phyloP scores from a whole-genome alignment of 2,329 filamentous ascomycete genomes.

The Fusarium torulosum region DNA sequence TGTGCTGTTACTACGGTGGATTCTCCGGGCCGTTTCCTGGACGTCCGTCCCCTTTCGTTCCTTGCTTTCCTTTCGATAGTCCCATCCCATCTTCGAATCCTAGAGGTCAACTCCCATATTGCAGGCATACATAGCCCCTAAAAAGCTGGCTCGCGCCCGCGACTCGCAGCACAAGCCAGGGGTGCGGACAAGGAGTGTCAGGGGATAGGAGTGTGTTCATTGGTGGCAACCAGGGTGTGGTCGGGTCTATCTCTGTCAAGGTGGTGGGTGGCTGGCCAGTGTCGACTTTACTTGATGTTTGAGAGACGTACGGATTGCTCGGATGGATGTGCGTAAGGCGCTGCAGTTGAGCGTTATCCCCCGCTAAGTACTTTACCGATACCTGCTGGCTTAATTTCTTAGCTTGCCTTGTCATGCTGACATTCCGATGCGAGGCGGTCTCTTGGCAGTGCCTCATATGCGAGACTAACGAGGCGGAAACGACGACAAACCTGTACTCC shows the following conservation, averaged over 20 bases:
- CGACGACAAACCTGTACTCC: conserved; percentile 19
- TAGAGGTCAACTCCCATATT: conserved; percentile 11
- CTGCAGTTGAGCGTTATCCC: neutral
- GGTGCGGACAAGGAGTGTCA: conserved; percentile 27
- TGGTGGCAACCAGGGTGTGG: conserved; percentile 14
- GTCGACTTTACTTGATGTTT: conserved; percentile 20
- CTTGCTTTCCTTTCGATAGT: conserved; percentile 34
- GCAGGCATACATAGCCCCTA: conserved; percentile 20
- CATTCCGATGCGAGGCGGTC: conserved; percentile 1
- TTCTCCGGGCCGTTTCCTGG: conserved; percentile 38
- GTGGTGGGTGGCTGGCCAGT: conserved; percentile 32
- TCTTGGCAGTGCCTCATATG: neutral
- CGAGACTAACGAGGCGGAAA: conserved; percentile 16
- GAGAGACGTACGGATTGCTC: conserved; percentile 31
- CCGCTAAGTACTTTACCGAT: conserved; percentile 21
- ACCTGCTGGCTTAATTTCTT: conserved; percentile 20
- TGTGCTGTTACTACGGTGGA: conserved; percentile 34
- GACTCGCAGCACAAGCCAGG: conserved; percentile 37
- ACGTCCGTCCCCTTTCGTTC: conserved; percentile 37
- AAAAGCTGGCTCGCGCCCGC: conserved; percentile 33
- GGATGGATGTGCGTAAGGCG: conserved; percentile 19
- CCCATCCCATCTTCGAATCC: conserved; percentile 27
- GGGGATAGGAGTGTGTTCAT: conserved; percentile 26
- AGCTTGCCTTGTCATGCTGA: conserved; percentile 23
- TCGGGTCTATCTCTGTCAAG: conserved; percentile 30